Evolutionary conservation across 768 basidiomycete genomes (phyloP).

Genomic region (Suillus spraguei): DNA sequence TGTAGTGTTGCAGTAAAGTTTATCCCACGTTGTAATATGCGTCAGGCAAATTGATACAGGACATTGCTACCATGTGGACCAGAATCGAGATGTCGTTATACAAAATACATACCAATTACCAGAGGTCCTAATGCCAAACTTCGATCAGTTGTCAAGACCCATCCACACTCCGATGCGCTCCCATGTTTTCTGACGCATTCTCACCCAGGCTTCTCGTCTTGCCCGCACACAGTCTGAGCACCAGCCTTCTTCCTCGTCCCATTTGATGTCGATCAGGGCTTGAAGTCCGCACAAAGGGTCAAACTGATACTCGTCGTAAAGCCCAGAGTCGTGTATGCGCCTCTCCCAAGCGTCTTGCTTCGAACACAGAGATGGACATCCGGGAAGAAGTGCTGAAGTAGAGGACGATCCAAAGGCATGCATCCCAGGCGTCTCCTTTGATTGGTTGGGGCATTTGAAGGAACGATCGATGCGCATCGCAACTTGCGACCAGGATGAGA

Average conservation of each 20-base stretch:
- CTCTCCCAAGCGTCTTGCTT: conserved; percentile 14
- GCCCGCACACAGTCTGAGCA: conserved; percentile 37
- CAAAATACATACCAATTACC: not conserved
- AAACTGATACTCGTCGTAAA: conserved; percentile 32
- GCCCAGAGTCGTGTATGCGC: conserved; percentile 21
- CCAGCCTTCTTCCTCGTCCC: conserved; percentile 31
- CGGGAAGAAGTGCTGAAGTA: conserved; percentile 4
- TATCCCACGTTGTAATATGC: not conserved
- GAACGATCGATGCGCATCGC: conserved; percentile 8
- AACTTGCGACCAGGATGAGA: conserved; percentile 12
- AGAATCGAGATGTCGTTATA: not conserved
- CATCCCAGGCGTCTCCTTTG: not conserved
- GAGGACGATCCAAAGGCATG: conserved; percentile 16
- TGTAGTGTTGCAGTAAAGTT: not conserved
- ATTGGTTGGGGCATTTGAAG: conserved; percentile 10
- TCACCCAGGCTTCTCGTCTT: conserved; percentile 32
- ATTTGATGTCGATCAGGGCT: conserved; percentile 30
- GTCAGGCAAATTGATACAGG: not conserved
- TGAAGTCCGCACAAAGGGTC: conserved; percentile 41
- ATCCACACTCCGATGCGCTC: conserved; percentile 32
- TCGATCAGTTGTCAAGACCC: conserved; percentile 11
- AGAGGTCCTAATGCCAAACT: not conserved
- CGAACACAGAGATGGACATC: conserved; percentile 2
- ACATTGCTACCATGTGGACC: not conserved
- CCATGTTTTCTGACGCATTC: conserved; percentile 35